Conservation (phyloP, 768 basidiomycete genomes). For the Suillus tomentosus region DNA sequence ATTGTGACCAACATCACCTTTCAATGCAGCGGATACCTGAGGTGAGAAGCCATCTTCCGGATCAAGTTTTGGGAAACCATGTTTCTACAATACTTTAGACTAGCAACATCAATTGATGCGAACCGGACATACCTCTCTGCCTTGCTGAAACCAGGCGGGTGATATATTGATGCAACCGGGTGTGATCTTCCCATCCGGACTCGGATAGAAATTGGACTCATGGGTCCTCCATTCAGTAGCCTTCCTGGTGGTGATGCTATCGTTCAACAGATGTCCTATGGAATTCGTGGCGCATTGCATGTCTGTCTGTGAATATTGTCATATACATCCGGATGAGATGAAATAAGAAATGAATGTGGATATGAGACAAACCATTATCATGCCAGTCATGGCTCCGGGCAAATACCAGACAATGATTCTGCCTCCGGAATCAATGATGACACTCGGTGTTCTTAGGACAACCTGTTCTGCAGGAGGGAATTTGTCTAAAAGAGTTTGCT, state of each 20-base stretch:
- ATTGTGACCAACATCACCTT: neutral
- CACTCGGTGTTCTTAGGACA: no score
- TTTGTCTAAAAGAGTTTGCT: no score
- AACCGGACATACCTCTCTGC: neutral
- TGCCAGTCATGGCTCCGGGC: neutral
- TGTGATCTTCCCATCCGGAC: neutral
- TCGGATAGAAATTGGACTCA: neutral
- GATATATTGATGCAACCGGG: slow-evolving; percentile 1
- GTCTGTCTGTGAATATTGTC: no score
- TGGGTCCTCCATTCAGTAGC: neutral
- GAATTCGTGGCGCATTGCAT: no score
- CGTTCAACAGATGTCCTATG: neutral
- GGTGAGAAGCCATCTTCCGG: neutral
- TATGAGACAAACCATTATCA: neutral
- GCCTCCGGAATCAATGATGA: neutral
- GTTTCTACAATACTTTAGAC: neutral
- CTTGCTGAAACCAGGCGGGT: neutral
- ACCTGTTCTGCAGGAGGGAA: no score
- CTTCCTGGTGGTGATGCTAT: neutral
- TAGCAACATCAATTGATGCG: neutral
- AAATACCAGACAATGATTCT: slow-evolving; percentile 2
- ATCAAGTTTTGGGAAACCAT: neutral
- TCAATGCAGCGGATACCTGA: neutral
- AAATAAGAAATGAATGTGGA: neutral
- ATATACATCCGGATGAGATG: neutral